phyloP scores from a whole-genome alignment of 2,329 filamentous ascomycete species.

The Colletotrichum musicola region DNA sequence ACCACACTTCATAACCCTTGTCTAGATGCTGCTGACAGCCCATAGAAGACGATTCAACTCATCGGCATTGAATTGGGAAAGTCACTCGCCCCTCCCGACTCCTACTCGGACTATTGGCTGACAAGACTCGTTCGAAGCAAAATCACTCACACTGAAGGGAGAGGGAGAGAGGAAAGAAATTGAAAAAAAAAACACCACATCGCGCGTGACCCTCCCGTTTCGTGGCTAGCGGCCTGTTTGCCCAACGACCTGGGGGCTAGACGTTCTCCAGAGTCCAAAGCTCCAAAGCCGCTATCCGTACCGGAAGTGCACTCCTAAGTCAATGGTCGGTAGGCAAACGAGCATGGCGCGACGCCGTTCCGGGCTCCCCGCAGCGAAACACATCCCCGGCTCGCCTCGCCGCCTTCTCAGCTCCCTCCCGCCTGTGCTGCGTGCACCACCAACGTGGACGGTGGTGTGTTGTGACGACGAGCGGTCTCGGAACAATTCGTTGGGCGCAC shows the following conservation, averaged over 20 bases:
- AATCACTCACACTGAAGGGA: not conserved
- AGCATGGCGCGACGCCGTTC: conserved; percentile 14
- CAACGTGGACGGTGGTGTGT: not conserved
- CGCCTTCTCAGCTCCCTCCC: conserved; percentile 25
- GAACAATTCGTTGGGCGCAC: conserved; percentile 20
- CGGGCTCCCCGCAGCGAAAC: conserved; percentile 14
- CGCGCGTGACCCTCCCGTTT: conserved; percentile 33
- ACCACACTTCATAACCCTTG: conserved; percentile 1
- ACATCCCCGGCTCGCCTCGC: conserved; percentile 20
- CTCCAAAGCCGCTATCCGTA: conserved; percentile 4
- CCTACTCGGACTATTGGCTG: conserved; percentile 1
- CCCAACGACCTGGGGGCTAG: not conserved
- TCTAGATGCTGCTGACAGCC: not conserved
- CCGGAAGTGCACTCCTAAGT: not conserved
- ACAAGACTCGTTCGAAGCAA: not conserved
- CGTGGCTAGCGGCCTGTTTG: conserved; percentile 8
- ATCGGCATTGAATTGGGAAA: not conserved
- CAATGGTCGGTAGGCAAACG: conserved; percentile 5
- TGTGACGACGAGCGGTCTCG: conserved; percentile 26
- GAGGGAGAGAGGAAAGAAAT: too few relatives aligned
- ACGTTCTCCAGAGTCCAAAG: not conserved
- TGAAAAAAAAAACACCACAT: not conserved
- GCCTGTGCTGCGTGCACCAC: not conserved
- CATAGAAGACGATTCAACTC: conserved; percentile 2
- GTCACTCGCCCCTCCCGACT: not conserved